Percentiles rank a stretch among this genome's conserved stretches.
Evolutionary conservation across 2,329 filamentous ascomycete species (phyloP).

Genomic region (Dactylonectria macrodidyma): DNA sequence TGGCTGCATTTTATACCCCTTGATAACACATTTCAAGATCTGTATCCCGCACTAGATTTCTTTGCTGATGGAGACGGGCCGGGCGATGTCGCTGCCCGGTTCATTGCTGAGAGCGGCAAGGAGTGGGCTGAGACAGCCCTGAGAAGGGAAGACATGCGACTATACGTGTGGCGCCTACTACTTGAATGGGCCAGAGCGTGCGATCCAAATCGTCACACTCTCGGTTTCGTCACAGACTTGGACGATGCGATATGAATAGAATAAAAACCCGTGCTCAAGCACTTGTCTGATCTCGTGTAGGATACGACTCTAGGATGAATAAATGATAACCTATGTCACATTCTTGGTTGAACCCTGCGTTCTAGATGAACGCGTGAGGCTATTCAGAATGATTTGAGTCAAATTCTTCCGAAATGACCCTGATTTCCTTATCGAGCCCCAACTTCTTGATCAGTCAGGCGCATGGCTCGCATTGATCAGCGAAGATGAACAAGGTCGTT

Average conservation of each 20-base stretch:
- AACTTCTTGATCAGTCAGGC: no score
- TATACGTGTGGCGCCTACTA: conserved; percentile 75
- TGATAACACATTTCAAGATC: conserved; percentile 76
- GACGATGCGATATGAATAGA: background rate
- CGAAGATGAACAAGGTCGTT: no score
- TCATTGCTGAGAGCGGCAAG: conserved; percentile 72
- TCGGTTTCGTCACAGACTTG: conserved; percentile 63
- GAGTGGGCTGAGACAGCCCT: conserved; percentile 74
- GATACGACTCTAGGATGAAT: no score
- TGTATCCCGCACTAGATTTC: conserved; percentile 77
- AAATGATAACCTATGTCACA: no score
- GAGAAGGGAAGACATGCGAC: conserved; percentile 74
- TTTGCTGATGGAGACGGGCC: conserved; percentile 66
- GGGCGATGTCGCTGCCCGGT: conserved; percentile 68
- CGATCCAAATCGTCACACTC: conserved; percentile 59
- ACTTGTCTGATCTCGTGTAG: no score
- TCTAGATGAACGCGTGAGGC: no score
- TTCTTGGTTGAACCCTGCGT: no score
- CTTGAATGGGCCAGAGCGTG: conserved; percentile 71
- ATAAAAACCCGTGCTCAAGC: no score
- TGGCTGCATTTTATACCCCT: conserved; percentile 83
- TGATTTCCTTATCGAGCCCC: no score
- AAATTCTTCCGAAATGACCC: no score
- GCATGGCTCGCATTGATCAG: no score
- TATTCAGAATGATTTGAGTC: no score